Evolutionary conservation across 1,284 basidiomycete genomes (phyloP).

Genomic region (Tremellales sp.): DNA sequence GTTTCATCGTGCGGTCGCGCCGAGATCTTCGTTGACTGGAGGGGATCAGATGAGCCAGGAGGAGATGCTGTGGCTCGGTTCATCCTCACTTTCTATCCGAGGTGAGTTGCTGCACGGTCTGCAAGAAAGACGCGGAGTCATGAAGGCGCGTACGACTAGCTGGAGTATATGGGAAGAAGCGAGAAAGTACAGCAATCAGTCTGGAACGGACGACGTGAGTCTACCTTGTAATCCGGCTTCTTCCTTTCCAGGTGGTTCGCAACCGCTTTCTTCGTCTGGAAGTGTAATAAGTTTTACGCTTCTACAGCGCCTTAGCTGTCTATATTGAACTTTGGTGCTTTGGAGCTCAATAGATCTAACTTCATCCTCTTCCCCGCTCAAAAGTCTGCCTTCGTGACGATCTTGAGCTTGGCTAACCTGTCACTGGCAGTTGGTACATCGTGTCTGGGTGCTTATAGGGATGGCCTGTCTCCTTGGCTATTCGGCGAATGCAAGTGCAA

Average conservation of each 20-base stretch:
- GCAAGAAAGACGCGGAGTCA: not conserved
- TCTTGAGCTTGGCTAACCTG: too few species aligned
- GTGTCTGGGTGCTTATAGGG: conserved; percentile 44
- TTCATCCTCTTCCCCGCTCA: too few species aligned
- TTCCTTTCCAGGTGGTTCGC: too few species aligned
- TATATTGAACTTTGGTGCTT: not conserved
- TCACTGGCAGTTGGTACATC: conserved; percentile 40
- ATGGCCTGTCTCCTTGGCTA: conserved; percentile 46
- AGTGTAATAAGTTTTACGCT: too few species aligned
- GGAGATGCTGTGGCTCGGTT: conserved; percentile 32
- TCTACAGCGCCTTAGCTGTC: not conserved
- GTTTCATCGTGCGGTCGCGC: not conserved
- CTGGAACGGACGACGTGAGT: conserved; percentile 44
- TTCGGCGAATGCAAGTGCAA: conserved; percentile 46
- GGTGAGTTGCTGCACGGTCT: conserved; percentile 11
- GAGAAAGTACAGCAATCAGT: conserved; percentile 44
- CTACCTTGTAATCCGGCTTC: not conserved
- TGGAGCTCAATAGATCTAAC: not conserved
- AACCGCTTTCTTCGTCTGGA: too few species aligned
- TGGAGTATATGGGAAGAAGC: conserved; percentile 50
- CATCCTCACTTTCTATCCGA: conserved; percentile 42
- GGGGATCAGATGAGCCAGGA: conserved; percentile 19
- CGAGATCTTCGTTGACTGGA: not conserved
- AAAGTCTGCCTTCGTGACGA: too few species aligned
- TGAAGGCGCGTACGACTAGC: conserved; percentile 2